Conservation (phyloP, 257 asterid genomes). For the Linaria vulgaris region DNA sequence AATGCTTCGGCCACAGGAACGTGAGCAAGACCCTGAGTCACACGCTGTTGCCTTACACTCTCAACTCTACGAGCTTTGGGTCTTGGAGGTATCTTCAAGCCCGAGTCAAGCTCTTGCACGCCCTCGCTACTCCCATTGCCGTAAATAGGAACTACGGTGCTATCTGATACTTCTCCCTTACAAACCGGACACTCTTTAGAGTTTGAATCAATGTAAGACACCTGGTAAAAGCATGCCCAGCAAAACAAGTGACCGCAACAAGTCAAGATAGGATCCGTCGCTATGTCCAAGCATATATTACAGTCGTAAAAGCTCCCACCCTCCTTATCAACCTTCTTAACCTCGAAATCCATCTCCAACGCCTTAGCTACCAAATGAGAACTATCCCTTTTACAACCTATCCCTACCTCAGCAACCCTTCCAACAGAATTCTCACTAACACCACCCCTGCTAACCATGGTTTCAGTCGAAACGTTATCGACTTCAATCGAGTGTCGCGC, state of each 20-base stretch:
- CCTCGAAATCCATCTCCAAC: conserved; percentile 51
- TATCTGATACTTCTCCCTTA: conserved; percentile 55
- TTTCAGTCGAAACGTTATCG: conserved; percentile 29
- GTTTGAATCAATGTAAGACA: conserved; percentile 44
- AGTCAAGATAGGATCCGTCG: conserved; percentile 51
- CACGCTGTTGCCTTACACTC: conserved; percentile 50
- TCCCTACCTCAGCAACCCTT: conserved; percentile 36
- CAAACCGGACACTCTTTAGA: conserved; percentile 58
- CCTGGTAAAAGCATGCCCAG: conserved; percentile 58
- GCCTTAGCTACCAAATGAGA: conserved; percentile 79
- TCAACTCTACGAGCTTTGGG: conserved; percentile 57
- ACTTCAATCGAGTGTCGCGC: conserved; percentile 37
- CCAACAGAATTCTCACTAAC: conserved; percentile 27
- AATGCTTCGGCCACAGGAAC: conserved; percentile 57
- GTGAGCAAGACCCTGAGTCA: conserved; percentile 38
- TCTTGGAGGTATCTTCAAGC: conserved; percentile 48
- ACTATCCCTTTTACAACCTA: conserved; percentile 69
- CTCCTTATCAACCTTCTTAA: conserved; percentile 40
- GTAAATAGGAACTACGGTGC: conserved; percentile 41
- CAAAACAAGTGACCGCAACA: conserved; percentile 61
- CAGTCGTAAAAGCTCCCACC: conserved; percentile 51
- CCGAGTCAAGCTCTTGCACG: conserved; percentile 33
- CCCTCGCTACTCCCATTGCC: conserved; percentile 41
- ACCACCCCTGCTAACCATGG: conserved; percentile 29
- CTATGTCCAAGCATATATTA: conserved; percentile 43